Conservation (phyloP, 176 grass and related monocot species). For the Coix lacrymajobi region DNA sequence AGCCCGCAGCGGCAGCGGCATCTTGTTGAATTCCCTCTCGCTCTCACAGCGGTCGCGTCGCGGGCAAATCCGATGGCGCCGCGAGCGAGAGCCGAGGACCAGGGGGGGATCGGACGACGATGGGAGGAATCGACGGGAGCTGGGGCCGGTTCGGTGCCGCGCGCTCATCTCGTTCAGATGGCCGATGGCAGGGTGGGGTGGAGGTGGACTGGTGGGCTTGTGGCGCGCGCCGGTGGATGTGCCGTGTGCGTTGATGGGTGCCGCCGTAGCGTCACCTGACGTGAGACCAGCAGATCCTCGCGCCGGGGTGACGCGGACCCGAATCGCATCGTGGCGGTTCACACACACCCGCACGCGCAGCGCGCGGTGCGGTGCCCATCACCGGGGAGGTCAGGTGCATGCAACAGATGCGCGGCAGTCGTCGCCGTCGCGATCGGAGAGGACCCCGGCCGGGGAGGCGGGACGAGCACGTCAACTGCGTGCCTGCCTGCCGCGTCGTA, state of each 20-base stretch:
- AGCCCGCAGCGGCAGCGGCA: neutral
- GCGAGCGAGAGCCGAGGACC: neutral
- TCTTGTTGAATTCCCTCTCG: neutral
- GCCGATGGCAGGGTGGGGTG: neutral
- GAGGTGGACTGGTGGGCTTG: too few species aligned
- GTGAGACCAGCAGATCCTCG: neutral
- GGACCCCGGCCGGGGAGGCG: neutral
- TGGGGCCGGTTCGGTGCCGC: neutral
- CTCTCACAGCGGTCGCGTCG: neutral
- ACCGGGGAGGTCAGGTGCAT: neutral
- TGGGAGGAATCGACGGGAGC: neutral
- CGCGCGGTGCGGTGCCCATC: too few species aligned
- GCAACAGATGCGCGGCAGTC: neutral
- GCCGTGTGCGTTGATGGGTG: neutral
- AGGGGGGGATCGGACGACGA: neutral
- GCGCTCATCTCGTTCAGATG: neutral
- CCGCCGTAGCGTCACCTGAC: neutral
- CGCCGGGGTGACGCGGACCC: neutral
- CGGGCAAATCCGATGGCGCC: neutral
- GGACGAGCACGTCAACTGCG: neutral
- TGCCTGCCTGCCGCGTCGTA: neutral
- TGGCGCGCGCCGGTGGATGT: too few species aligned
- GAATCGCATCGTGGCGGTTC: constrained; percentile 7
- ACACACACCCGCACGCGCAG: neutral
- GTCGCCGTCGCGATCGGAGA: neutral